These are phyloP conservation scores for Boletus edulis DNA, from an alignment of 768 basidiomycete genomes.

Conservation along the genomic window DNA sequence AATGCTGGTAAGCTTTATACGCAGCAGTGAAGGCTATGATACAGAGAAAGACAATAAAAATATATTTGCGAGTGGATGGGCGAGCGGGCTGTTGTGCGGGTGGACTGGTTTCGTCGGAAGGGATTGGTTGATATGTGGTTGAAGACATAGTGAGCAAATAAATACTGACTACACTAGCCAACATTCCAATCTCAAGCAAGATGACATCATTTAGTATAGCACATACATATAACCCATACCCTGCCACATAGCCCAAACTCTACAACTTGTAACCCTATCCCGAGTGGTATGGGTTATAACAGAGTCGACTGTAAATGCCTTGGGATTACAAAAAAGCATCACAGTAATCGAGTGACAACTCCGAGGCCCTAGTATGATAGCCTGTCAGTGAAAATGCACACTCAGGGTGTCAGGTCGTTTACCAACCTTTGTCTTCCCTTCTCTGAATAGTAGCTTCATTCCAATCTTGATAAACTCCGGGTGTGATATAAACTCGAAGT, in stretches of 20 bases:
- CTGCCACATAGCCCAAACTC: too few relatives aligned
- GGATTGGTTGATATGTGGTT: conserved; percentile 16
- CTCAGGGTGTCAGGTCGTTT: background rate
- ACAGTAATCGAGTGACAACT: conserved; percentile 68
- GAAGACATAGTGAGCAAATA: conserved; percentile 21
- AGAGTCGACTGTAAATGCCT: too few relatives aligned
- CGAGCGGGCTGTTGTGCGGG: conserved; percentile 26
- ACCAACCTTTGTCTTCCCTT: conserved; percentile 90
- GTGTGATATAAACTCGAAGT: conserved; percentile 90
- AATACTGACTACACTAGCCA: conserved; percentile 1
- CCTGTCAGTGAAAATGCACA: conserved; percentile 6
- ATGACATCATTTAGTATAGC: conserved; percentile 18
- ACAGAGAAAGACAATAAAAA: conserved; percentile 36
- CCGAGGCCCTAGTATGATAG: conserved; percentile 58
- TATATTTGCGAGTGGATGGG: conserved; percentile 25
- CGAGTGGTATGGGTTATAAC: too few relatives aligned
- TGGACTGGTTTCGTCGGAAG: conserved; percentile 15
- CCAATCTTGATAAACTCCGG: conserved; percentile 92
- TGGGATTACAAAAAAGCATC: conserved; percentile 14
- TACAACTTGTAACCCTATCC: too few relatives aligned
- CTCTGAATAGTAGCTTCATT: conserved; percentile 90
- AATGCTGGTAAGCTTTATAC: conserved; percentile 43
- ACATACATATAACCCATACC: too few relatives aligned
- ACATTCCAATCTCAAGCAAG: conserved; percentile 16
- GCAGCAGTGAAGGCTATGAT: conserved; percentile 38